A percentile compares a stretch with the other conserved stretches of the same genome.
These are phyloP conservation scores for Beauveria caledonica DNA, from an alignment of 2,329 filamentous ascomycete genomes.

Conservation along the genomic window DNA sequence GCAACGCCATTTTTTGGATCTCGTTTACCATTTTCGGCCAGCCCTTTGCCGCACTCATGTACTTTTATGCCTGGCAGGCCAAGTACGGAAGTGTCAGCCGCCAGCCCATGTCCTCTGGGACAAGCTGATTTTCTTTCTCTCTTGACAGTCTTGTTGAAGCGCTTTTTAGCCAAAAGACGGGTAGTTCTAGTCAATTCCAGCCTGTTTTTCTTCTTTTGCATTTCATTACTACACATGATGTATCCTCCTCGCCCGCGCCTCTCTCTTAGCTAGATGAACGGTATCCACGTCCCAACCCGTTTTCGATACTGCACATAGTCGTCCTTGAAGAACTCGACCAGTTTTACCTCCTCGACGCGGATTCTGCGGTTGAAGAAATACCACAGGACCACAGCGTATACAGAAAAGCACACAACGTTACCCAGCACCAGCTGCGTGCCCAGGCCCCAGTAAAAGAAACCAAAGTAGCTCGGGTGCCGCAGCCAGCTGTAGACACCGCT, in stretches of 20 bases:
- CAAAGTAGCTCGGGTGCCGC: conserved; percentile 90
- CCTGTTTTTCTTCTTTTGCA: neutral
- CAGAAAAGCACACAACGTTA: conserved; percentile 69
- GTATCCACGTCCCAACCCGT: conserved; percentile 69
- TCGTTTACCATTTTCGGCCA: conserved; percentile 94
- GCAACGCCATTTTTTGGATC: conserved; percentile 94
- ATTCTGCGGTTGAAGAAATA: conserved; percentile 74
- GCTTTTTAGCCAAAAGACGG: neutral
- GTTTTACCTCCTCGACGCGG: conserved; percentile 64
- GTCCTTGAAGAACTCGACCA: conserved; percentile 75
- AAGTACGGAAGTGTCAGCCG: conserved; percentile 82
- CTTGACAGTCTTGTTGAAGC: neutral
- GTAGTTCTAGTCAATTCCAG: neutral
- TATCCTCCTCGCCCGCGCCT: too few species aligned
- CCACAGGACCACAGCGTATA: conserved; percentile 71
- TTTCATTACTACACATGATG: neutral
- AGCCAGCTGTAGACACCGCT: conserved; percentile 67
- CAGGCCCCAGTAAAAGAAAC: conserved; percentile 98
- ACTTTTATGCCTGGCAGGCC: conserved; percentile 98
- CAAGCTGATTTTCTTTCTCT: neutral
- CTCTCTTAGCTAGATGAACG: conserved; percentile 39
- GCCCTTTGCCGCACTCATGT: conserved; percentile 82
- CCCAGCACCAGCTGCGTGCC: conserved; percentile 87
- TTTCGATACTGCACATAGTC: conserved; percentile 70
- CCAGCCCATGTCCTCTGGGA: conserved; percentile 18